Base-by-base conservation (phyloP, 2,329 filamentous ascomycete species). In the Aspergillus tubingensis region DNA sequence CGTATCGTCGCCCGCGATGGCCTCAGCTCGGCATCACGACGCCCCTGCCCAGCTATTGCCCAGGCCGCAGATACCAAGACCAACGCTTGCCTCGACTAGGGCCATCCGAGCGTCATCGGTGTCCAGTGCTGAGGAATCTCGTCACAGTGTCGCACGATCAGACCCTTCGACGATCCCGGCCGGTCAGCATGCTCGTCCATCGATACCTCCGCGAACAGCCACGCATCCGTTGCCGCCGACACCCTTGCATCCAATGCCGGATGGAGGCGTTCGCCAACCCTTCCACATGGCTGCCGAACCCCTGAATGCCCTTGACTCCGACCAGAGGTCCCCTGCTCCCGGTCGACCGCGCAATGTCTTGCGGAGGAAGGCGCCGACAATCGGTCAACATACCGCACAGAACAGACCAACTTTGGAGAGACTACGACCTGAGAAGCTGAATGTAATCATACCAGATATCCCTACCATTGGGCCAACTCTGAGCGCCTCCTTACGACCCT, bases 301-400 rank as follows among this genome's bases (percentile, higher is more conserved):
- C 36, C 56, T 61, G 25, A 63, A 54, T 8, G 54, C 59, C 50
- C 54, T 68, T 2, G 65, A 65, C 53, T 39, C 62, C 23, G 67
- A 62, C 15, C 63, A 65, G 38, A 64, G 64, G 54, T 55, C 58
- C 5, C 55, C 64, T 49, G 58, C 66, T 5, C 64, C 65, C 25
- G 70, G 70, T 62, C 70, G 69, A 48, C 66, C 69, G 43, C 72
- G 74, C 51, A 79, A 80, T 63, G 71, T 79, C 57, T 67, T 80
- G 52, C 75, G 78, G 57, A 72, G 78, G 57, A 80, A 74, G 63
- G 74, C 76, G 38, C 75, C 78, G 3, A 77, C 72, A 58, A 77
- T 77, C 67, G 75, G 74, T 41, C 74, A 73, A 54, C 68, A 74
- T 65, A 67, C 62, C 38, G 70, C 64, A 39, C 66, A 66, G 19